Conservation (phyloP, 75 land plant genomes). For the Larix kaempferi region DNA sequence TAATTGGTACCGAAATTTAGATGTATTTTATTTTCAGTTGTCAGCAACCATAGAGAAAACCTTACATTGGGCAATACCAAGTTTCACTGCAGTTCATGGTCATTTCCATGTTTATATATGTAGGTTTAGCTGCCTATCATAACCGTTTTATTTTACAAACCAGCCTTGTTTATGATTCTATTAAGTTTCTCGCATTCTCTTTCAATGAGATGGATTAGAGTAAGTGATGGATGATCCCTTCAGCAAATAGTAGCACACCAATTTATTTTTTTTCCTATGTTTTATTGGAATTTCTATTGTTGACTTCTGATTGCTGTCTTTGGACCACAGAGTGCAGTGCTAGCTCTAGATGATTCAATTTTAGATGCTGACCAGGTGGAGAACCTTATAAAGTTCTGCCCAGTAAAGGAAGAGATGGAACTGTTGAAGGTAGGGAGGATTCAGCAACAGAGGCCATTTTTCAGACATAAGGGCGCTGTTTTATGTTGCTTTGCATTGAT, state of each 20-base stretch:
- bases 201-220: neutral
- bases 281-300: neutral
- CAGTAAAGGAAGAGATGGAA: conserved; percentile 95
- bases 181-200: neutral
- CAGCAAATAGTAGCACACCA: too few species aligned
- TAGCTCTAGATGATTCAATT: conserved; percentile 80
- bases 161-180: neutral
- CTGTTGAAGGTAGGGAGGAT: conserved; percentile 62
- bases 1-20: neutral
- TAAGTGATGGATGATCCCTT: neutral
- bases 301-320: neutral
- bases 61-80: neutral
- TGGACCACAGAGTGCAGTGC: conserved; percentile 63
- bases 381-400: conserved; percentile 87
- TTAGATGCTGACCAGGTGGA: conserved; percentile 92
- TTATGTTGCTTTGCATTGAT: neutral
- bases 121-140: neutral
- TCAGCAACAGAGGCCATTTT: neutral
- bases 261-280: too few species aligned
- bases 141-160: neutral
- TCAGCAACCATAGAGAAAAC: neutral
- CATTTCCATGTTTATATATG: neutral
- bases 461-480: neutral
- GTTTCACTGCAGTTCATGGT: neutral
- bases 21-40: neutral